These are phyloP conservation scores for Malus hybrid DNA, from an alignment of 331 rosid genomes.

Conservation along the genomic window DNA sequence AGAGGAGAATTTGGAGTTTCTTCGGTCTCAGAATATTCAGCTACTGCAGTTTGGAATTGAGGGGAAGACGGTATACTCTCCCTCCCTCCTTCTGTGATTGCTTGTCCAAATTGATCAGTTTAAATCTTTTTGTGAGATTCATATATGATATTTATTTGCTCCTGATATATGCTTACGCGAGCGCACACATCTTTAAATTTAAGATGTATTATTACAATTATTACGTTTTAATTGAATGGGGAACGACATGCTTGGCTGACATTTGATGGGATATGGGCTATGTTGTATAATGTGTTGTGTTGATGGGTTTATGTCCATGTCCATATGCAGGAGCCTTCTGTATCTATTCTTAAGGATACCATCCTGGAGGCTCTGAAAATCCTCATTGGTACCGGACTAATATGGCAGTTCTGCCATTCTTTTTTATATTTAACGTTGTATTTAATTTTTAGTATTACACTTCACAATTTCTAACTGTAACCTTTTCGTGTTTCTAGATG, in stretches of 20 bases:
- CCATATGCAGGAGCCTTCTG: slow-evolving; percentile 51
- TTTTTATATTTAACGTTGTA: not conserved
- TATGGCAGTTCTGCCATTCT: not conserved
- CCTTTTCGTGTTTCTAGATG: slow-evolving; percentile 51
- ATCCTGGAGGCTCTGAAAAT: slow-evolving; percentile 74
- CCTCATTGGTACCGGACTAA: slow-evolving; percentile 48
- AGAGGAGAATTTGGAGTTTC: slow-evolving; percentile 71
- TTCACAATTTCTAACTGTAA: not conserved
- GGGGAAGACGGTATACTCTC: slow-evolving; percentile 70
- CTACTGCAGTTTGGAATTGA: slow-evolving; percentile 87
- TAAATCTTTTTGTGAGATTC: not conserved
- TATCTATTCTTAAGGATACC: slow-evolving; percentile 47
- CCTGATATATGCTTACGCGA: not conserved
- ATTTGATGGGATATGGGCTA: not conserved
- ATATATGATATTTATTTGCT: not conserved
- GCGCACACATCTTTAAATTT: not conserved
- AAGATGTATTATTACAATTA: not conserved
- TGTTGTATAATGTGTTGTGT: not conserved
- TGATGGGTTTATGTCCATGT: slow-evolving; percentile 3
- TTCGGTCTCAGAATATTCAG: slow-evolving; percentile 49
- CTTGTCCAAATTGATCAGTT: not conserved
- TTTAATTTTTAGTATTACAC: not conserved
- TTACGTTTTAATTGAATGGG: not conserved
- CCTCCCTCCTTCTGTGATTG: not conserved
- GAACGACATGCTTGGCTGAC: not conserved